Evolutionary conservation across 1,284 basidiomycete genomes (phyloP).

Genomic region (Naganishia cerealis): DNA sequence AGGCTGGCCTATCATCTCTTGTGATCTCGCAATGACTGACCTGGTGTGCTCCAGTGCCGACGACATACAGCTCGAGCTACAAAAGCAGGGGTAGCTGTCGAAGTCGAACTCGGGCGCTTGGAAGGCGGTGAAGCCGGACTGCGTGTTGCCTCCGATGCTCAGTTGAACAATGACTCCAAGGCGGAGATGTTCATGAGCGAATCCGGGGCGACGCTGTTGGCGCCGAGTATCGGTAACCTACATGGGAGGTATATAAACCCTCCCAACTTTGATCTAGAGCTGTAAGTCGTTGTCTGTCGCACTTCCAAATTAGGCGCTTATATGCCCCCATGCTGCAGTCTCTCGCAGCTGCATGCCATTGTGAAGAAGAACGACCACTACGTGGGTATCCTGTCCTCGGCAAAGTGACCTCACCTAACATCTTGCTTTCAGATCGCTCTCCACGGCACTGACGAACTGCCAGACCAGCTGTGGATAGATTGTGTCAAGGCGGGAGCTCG

Average conservation of each 20-base stretch:
- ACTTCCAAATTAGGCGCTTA: neutral
- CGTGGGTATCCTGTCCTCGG: neutral
- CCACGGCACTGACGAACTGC: slow-evolving; percentile 54
- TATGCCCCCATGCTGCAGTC: neutral
- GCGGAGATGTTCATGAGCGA: slow-evolving; percentile 52
- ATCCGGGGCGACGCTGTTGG: slow-evolving; percentile 56
- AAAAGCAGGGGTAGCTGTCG: slow-evolving; percentile 53
- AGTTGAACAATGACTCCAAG: slow-evolving; percentile 54
- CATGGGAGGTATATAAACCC: slow-evolving; percentile 53
- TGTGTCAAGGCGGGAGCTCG: slow-evolving; percentile 50
- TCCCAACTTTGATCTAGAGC: slow-evolving; percentile 47
- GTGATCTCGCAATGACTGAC: neutral
- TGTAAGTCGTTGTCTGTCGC: slow-evolving; percentile 38
- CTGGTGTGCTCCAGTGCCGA: slow-evolving; percentile 27
- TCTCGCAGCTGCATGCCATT: slow-evolving; percentile 17
- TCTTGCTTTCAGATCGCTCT: slow-evolving; percentile 17
- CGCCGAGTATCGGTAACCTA: slow-evolving; percentile 56
- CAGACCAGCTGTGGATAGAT: slow-evolving; percentile 49
- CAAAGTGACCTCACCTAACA: neutral
- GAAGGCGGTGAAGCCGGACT: slow-evolving; percentile 58
- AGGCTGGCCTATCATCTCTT: slow-evolving; percentile 35
- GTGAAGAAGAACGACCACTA: slow-evolving; percentile 30
- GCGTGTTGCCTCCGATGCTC: slow-evolving; percentile 53
- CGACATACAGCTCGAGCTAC: slow-evolving; percentile 41
- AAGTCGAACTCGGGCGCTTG: slow-evolving; percentile 56